A percentile compares a stretch with the other conserved stretches of the same genome.
Evolutionary conservation across 805 yeast genomes (phyloP).

Genomic region (Lachancea quebecensis): DNA sequence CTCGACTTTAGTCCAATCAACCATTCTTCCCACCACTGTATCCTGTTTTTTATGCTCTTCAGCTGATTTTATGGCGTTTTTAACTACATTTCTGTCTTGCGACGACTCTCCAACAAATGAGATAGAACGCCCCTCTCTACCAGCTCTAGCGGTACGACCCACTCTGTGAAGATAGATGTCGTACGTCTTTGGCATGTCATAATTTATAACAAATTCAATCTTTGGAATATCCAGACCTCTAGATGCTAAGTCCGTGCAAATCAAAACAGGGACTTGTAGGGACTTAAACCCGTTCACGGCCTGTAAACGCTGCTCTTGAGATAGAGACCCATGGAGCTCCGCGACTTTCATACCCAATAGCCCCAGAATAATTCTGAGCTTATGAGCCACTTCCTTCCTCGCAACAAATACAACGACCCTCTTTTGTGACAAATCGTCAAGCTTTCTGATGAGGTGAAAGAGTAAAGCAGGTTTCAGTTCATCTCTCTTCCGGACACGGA

Average conservation of each 20-base stretch:
- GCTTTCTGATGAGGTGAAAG: constrained; percentile 57
- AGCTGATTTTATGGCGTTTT: constrained; percentile 72
- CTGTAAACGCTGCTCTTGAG: constrained; percentile 88
- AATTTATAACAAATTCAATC: constrained; percentile 89
- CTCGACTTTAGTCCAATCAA: constrained; percentile 86
- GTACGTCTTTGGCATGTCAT: constrained; percentile 89
- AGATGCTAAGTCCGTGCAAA: constrained; percentile 97
- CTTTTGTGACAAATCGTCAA: constrained; percentile 55
- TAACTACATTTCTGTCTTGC: constrained; percentile 86
- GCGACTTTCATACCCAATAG: constrained; percentile 69
- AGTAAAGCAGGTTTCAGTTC: constrained; percentile 75
- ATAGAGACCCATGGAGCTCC: constrained; percentile 75
- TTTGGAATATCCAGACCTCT: constrained; percentile 99
- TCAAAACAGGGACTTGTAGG: constrained; percentile 73
- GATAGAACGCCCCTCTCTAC: constrained; percentile 88
- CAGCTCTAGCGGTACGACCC: constrained; percentile 99
- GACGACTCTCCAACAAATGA: constrained; percentile 90
- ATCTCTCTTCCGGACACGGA: constrained; percentile 88
- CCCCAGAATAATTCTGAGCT: constrained; percentile 68
- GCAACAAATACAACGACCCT: constrained; percentile 88
- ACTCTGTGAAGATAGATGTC: constrained; percentile 95
- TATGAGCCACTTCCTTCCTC: constrained; percentile 86
- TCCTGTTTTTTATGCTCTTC: constrained; percentile 35
- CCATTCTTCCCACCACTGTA: constrained; percentile 74
- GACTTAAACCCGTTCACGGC: constrained; percentile 79